Evolutionary conservation across 306 rosid species (phyloP).

Genomic region (Erythrophleum fordii): DNA sequence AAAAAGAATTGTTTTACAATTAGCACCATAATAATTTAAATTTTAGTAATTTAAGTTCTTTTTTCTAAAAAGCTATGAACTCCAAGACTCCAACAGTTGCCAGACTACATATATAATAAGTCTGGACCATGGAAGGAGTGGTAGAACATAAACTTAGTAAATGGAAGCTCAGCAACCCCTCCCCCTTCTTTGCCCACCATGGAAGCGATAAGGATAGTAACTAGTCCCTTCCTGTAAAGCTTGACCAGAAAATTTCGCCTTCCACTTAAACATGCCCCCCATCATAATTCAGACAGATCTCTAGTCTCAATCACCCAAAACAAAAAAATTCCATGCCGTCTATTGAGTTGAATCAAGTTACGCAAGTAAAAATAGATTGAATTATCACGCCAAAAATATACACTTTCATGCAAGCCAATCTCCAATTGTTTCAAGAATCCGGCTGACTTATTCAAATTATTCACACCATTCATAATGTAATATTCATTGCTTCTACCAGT

Average conservation of each 20-base stretch:
- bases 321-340: background rate
- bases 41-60: background rate
- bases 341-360: background rate
- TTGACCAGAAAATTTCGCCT: background rate
- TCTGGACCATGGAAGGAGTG: background rate
- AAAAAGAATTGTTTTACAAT: background rate
- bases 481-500: background rate
- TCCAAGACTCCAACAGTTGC: background rate
- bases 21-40: background rate
- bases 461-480: background rate
- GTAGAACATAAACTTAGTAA: background rate
- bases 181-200: background rate
- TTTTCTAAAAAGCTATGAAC: background rate
- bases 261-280: background rate
- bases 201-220: background rate
- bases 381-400: background rate
- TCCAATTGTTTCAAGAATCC: background rate
- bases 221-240: background rate
- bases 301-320: background rate
- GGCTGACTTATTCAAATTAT: background rate
- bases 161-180: constrained; percentile 1
- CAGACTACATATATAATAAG: background rate
- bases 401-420: background rate
- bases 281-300: background rate
- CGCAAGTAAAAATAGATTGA: background rate